phyloP scores from a whole-genome alignment of 2,329 filamentous ascomycete genomes.

The Escovopsis sp. region DNA sequence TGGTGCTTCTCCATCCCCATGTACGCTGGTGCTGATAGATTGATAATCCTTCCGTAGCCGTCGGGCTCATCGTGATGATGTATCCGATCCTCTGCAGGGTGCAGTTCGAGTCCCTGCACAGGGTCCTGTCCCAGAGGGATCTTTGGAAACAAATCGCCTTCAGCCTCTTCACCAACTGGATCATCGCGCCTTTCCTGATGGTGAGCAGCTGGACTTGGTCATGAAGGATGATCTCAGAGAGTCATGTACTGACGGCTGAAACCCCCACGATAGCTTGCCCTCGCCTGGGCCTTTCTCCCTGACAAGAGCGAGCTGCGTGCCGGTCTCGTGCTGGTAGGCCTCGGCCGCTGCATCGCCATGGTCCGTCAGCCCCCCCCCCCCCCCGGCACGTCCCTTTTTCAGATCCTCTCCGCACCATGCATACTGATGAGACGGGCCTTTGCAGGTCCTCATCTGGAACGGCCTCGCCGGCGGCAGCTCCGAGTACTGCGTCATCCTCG shows the following conservation, averaged over 20 bases:
- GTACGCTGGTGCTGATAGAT: too few relatives aligned
- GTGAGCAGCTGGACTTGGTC: conserved; percentile 29
- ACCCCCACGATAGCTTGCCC: conserved; percentile 33
- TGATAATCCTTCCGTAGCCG: conserved; percentile 30
- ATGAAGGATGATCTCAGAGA: not conserved
- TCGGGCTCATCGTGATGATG: conserved; percentile 84
- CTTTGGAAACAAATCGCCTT: conserved; percentile 72
- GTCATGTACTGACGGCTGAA: too few relatives aligned
- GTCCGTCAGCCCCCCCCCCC: conserved; percentile 26
- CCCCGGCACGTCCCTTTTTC: too few relatives aligned
- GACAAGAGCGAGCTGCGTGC: conserved; percentile 42
- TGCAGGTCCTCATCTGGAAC: conserved; percentile 53
- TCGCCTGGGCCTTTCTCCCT: conserved; percentile 55
- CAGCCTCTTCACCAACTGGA: conserved; percentile 68
- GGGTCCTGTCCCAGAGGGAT: conserved; percentile 41
- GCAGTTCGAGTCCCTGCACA: conserved; percentile 59
- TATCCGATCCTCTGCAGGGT: conserved; percentile 86
- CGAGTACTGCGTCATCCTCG: conserved; percentile 73
- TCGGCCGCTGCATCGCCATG: conserved; percentile 84
- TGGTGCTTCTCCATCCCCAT: too few relatives aligned
- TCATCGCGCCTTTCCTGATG: conserved; percentile 72
- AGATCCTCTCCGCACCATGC: not conserved
- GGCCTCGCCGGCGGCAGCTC: conserved; percentile 53
- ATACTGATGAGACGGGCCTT: not conserved
- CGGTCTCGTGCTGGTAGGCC: conserved; percentile 67